Base-by-base conservation (phyloP, 2,329 filamentous ascomycete species). In the Phaeosphaeriaceae sp. region DNA sequence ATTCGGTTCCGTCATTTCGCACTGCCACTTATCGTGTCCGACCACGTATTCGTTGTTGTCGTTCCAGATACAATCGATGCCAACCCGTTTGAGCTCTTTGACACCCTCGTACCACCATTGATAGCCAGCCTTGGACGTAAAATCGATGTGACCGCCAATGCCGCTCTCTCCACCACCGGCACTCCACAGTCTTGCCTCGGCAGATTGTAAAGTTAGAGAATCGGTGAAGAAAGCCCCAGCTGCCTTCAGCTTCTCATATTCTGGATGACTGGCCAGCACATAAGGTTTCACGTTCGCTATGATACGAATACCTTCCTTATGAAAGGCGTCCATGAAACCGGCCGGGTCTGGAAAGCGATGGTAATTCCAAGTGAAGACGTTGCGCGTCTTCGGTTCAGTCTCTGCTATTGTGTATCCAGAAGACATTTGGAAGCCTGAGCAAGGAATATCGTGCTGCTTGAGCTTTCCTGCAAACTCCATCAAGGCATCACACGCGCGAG, bases 21-120 rank as follows among this genome's bases (percentile, higher is more conserved):
- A 84, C 55, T 86, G 77, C 89, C 89, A 91, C 22, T 84, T 80
- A 58, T 92, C 89, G 59, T 86, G 81, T 0, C 87, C 83, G 2
- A 90, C 82, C 0, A 86, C 88, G 72, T 91, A 92, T 73, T 92
- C 89, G 64, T 91, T 92, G 75, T 92, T 92, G 71, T 92, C 89
- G 63, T 92, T 92, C 89, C 90, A 92, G 78, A 91, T 91, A 48
- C 84, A 89, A 63, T 91, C 89, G 55, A 92, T 89, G 1, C 89
- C 89, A 9, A 86, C 77, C 24, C 84, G 78, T 54, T 86, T 86
- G 1, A 92, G 80, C 50, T 82, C 83, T 57, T 85, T 83, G 9
- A 90, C 85, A 1, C 89, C 89, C 0, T 90, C 80, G 59, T 86
- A 89, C 90, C 90, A 92, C 87, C 88, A 92, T 17, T 87, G 79